Evolutionary conservation across 257 asterid genomes (phyloP), one percentile per base, ranked within the genome.

Genomic region (Verbascum thapsus): DNA sequence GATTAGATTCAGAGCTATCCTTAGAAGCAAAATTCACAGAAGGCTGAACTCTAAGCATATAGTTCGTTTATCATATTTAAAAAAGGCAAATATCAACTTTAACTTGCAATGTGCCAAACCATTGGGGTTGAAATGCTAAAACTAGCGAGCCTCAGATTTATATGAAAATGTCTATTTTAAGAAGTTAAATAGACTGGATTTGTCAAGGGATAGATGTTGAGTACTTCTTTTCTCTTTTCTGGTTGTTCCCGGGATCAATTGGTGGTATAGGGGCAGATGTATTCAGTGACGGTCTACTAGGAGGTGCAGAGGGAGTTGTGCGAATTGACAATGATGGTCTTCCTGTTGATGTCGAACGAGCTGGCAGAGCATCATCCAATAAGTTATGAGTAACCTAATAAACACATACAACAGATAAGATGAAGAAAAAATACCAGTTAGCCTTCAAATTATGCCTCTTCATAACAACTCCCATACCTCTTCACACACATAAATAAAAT

Each of bases 281-380:
- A 72, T 77, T 88, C 62, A 74, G 64, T 4, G 83, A 69, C 34
- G 82, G 75, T 61, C 82, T 83, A 72, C 81, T 73, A 56, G 87
- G 74, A 76, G 92, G 90, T 60, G 75, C 63, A 23, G 88, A 63
- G 12, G 89, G 83, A 2, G 67, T 56, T 38, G 85, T 76, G 32
- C 86, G 81, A 66, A 54, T 79, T 38, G 96, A 83, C 78, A 83
- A 69, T 18, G 89, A 76, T 18, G 88, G 68, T 69, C 95, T 80
- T 74, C 96, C 99, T 39, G 97, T 80, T 51, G 98, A 88, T 42
- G 91, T 76, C 4, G 97, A 87, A 50, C 90, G 94, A 55, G 76
- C 49, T 12, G 91, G 77, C 53, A 76, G 81, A 62, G 73, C 76
- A 57, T 76, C 97, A 70, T 89, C 97, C 61, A 67, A 45, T 61